A percentile compares a stretch with the other conserved stretches of the same genome.
Conservation (phyloP, 805 yeast genomes). For the Ogataea nitratoaversa region DNA sequence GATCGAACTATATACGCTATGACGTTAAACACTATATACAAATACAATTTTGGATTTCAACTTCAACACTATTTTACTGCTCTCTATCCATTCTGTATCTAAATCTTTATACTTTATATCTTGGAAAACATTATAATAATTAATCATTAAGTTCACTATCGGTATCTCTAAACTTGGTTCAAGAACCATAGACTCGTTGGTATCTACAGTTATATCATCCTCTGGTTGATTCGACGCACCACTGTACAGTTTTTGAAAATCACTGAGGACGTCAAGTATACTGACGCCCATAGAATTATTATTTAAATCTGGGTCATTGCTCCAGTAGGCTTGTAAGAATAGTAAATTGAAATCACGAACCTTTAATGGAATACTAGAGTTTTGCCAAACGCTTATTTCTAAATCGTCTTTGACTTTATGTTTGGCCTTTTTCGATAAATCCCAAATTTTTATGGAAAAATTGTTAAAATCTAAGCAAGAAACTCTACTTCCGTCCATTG, state of each 20-base stretch:
- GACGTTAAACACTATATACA: slow-evolving; percentile 18
- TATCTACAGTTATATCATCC: not conserved
- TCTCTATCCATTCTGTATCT: slow-evolving; percentile 21
- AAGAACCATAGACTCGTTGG: not conserved
- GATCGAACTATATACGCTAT: too few species aligned
- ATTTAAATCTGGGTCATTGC: slow-evolving; percentile 1
- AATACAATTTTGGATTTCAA: slow-evolving; percentile 20
- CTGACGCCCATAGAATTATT: slow-evolving; percentile 4
- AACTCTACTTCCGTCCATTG: slow-evolving; percentile 12
- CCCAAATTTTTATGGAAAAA: slow-evolving; percentile 21
- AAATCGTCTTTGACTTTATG: slow-evolving; percentile 7
- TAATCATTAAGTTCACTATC: slow-evolving; percentile 19
- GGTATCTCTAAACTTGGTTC: slow-evolving; percentile 5
- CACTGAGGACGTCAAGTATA: slow-evolving; percentile 6
- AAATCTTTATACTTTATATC: slow-evolving; percentile 15
- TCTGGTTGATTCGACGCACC: not conserved
- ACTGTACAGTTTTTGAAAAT: slow-evolving; percentile 7
- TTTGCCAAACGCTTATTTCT: slow-evolving; percentile 12
- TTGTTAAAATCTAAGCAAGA: slow-evolving; percentile 18
- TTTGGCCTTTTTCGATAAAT: slow-evolving; percentile 2
- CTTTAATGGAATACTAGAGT: slow-evolving; percentile 22
- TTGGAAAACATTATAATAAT: slow-evolving; percentile 19
- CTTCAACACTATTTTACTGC: slow-evolving; percentile 18
- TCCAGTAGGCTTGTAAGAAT: slow-evolving; percentile 24
- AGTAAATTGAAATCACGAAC: slow-evolving; percentile 24